Base-by-base conservation (phyloP, 2,329 filamentous ascomycete species). In the Ophiostoma novo-ulmi region DNA sequence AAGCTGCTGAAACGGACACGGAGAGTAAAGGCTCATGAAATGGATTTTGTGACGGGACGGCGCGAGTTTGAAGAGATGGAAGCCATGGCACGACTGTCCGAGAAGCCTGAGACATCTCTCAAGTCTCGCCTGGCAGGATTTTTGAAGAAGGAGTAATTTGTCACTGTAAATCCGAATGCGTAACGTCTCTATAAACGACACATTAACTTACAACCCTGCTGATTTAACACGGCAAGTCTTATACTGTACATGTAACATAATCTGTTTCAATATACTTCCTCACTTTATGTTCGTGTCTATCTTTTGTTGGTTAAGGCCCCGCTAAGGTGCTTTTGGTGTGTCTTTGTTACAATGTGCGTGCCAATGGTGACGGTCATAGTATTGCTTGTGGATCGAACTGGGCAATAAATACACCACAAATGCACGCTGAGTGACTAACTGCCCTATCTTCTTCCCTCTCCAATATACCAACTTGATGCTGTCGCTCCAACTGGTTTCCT, bases 41-140 rank as follows among this genome's bases (percentile, higher is more conserved):
- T 58, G 52, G n/a, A 58, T 58, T 17, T 58, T 22, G 52, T 58
- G 52, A 58, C 52, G 7, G 52, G 52, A 26, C n/a, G 52, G 52
- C n/a, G 52, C 52, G 52, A 58, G 52, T 58, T 58, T 26, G 52
- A 58, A 26, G 52, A 58, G n/a, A 26, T 58, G 52, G 52, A 58
- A 22, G 52, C 52, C n/a, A 58, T 58, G 52, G n/a, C 52, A 22
- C n/a, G n/a, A 13, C 52, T 58, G 52, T 58, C 52, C 8, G 52
- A 26, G 52, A 26, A 58, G 52, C 52, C 52, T 5, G 10, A 58
- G 52, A 58, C 52, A 26, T 22, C 22, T 10, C 22, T 26, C 8
- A 58, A 26, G n/a, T 8, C n/a, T 26, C 52, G 52, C 10, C n/a
- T 58, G 22, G 52, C 10, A 11, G 10, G 8, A 5, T 13, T 58